Evolutionary conservation across 139 green algal genomes (phyloP).

Genomic region (Pleodorina starrii): DNA sequence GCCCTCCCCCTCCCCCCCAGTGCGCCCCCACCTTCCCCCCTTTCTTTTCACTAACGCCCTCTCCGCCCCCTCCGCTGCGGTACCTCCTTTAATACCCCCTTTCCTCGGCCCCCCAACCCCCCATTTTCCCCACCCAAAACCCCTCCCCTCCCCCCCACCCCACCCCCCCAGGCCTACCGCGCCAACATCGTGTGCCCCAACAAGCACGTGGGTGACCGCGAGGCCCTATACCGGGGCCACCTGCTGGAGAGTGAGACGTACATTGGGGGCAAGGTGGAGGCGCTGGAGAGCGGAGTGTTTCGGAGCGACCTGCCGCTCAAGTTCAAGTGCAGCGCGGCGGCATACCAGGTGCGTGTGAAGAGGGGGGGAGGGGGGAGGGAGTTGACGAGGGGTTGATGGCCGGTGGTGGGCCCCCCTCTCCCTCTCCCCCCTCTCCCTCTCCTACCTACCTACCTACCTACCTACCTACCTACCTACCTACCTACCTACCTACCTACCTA

Average conservation of each 20-base stretch:
- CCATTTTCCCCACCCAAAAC: too few species aligned
- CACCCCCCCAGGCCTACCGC: constrained; percentile 37
- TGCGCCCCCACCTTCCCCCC: too few species aligned
- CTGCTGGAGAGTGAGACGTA: constrained; percentile 98
- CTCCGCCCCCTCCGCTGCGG: too few species aligned
- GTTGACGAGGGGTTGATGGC: background rate
- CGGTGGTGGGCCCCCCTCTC: background rate
- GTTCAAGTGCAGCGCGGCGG: constrained; percentile 86
- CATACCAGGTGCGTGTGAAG: constrained; percentile 78
- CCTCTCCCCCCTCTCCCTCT: background rate
- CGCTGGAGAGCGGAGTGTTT: constrained; percentile 92
- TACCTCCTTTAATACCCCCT: too few species aligned
- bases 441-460: too few species aligned
- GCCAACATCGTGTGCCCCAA: constrained; percentile 94
- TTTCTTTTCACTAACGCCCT: too few species aligned
- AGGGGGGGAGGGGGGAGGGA: background rate
- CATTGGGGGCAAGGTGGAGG: constrained; percentile 88
- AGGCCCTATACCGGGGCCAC: constrained; percentile 87
- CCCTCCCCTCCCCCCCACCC: background rate
- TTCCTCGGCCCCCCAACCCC: too few species aligned
- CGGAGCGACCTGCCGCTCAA: constrained; percentile 91
- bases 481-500: too few species aligned
- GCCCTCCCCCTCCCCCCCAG: too few species aligned
- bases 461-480: too few species aligned
- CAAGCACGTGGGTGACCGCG: constrained; percentile 87